Evolutionary conservation across 306 rosid genomes (phyloP).

Genomic region (Cyamopsis tetragonoloba): DNA sequence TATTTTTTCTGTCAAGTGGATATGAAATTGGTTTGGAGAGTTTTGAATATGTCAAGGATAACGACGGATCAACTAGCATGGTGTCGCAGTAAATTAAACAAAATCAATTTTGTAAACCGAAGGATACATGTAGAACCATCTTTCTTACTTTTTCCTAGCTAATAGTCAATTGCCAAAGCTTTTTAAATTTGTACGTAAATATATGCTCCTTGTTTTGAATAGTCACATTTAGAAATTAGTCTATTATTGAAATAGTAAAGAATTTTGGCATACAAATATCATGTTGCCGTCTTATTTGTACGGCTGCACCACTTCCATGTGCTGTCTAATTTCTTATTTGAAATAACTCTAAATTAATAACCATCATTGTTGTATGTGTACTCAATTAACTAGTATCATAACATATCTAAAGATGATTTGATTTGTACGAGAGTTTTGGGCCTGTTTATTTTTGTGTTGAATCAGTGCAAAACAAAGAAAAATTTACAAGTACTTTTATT

Average conservation of each 20-base stretch:
- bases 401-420: no score
- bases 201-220: slow-evolving; percentile 7
- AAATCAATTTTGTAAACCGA: slow-evolving; percentile 51
- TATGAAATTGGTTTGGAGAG: slow-evolving; percentile 79
- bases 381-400: no score
- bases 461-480: no score
- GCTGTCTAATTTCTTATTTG: no score
- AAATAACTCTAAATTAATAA: no score
- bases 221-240: background rate
- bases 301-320: background rate
- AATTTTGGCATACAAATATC: background rate
- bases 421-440: no score
- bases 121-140: slow-evolving; percentile 73
- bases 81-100: slow-evolving; percentile 75
- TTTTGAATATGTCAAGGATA: slow-evolving; percentile 73
- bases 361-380: no score
- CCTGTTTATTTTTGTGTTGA: no score
- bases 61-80: slow-evolving; percentile 84
- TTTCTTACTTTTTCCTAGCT: slow-evolving; percentile 80
- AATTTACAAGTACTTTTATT: no score
- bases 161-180: background rate
- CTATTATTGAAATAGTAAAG: background rate
- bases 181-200: background rate
- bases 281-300: no score
- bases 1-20: slow-evolving; percentile 85